Evolutionary conservation across 2,329 filamentous ascomycete species (phyloP), one percentile per base, ranked within the genome.

Genomic region (Dactylonectria macrodidyma): DNA sequence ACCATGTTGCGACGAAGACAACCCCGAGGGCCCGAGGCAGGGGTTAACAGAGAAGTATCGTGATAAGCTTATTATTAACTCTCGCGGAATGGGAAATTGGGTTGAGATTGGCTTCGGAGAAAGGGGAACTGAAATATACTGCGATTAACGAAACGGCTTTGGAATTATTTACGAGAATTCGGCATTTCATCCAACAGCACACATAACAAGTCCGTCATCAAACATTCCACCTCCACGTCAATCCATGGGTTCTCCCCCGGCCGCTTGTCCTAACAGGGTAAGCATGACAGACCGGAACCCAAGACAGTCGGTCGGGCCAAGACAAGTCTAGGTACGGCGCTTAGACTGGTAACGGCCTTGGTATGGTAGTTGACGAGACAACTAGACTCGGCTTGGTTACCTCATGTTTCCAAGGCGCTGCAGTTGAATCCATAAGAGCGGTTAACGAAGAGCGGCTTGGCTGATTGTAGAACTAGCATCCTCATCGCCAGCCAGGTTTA

Each of bases 151-250:
- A 34, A 34, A 16, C 9, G 5, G 16, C 47, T 9, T 16, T 12
- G 33, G 8, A 33, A n/a, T 19, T 34, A 34, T 12, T 6, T 52
- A 34, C 33, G 12, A 3, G n/a, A 51, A 2, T 6, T 10, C 8
- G 11, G n/a, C n/a, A 14, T 3, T 30, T 16, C 11, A 19, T 26
- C 22, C 60, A 72, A 16, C 30, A 30, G 44, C 71, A 74, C 2
- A 19, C 55, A 34, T 67, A 74, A 44, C 72, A 74, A 74, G 66
- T 48, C 61, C 62, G n/a, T 74, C 72, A 8, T 74, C 71, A 33
- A 33, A 62, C 74, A 3, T 66, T 64, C 12, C 50, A 47, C 2
- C 26, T 62, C 2, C 56, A 59, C 6, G 52, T 48, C 1, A 70
- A 50, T 5, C 33, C 54, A 24, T 74, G 74, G 0, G 64, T 59